A percentile compares a stretch with the other conserved stretches of the same genome.
These are phyloP conservation scores for Lentinula aciculospora DNA, from an alignment of 768 basidiomycete genomes.

Conservation along the genomic window DNA sequence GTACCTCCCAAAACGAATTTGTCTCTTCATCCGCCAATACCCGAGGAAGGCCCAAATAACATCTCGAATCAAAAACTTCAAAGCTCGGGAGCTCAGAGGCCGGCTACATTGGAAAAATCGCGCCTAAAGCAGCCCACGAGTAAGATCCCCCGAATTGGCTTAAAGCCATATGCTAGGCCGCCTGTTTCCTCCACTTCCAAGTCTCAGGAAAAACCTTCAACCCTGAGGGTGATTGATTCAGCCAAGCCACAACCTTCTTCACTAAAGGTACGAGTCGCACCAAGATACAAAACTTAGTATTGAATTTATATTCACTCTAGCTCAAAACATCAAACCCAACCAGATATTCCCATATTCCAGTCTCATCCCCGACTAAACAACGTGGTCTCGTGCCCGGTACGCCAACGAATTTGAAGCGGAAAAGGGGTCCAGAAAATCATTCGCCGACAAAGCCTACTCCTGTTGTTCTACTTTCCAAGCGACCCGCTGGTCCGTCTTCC, in stretches of 20 bases:
- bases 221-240: conserved; percentile 14
- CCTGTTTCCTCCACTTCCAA: conserved; percentile 7
- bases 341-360: neutral
- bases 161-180: conserved; percentile 53
- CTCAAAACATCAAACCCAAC: neutral
- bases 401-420: conserved; percentile 31
- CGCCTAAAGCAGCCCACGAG: conserved; percentile 47
- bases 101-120: conserved; percentile 28
- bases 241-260: neutral
- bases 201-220: neutral
- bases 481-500: neutral
- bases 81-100: neutral
- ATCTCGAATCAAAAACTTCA: conserved; percentile 8
- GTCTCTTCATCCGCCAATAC: conserved; percentile 17
- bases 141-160: conserved; percentile 55
- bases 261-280: neutral
- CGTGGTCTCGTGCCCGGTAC: conserved; percentile 7
- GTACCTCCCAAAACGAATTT: neutral
- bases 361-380: conserved; percentile 10
- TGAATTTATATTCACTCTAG: neutral
- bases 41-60: conserved; percentile 21
- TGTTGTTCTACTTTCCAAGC: conserved; percentile 1
- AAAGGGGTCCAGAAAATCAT: conserved; percentile 27
- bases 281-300: neutral
- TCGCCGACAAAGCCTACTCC: conserved; percentile 12